phyloP scores from a whole-genome alignment of 805 yeast species.

The Metschnikowia drakensbergensis region DNA sequence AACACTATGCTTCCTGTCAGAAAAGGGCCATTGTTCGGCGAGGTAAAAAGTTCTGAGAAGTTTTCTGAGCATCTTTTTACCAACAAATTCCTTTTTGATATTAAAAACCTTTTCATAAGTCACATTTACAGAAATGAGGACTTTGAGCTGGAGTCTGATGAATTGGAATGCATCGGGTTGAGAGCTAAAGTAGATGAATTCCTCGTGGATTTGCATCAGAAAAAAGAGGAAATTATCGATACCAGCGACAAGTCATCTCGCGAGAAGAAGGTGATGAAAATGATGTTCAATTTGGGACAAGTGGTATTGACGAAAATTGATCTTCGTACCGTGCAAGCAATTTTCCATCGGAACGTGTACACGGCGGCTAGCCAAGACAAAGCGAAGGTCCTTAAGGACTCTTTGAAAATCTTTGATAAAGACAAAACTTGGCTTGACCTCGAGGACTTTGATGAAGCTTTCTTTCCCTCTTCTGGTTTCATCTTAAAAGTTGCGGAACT shows the following conservation, averaged over 20 bases:
- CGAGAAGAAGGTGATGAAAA: conserved; percentile 47
- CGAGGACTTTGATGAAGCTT: conserved; percentile 59
- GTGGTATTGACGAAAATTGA: conserved; percentile 54
- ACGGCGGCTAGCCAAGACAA: conserved; percentile 4
- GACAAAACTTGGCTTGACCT: conserved; percentile 61
- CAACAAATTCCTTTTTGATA: conserved; percentile 70
- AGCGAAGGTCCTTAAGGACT: conserved; percentile 6
- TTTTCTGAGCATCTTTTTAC: conserved; percentile 73
- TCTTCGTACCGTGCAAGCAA: conserved; percentile 51
- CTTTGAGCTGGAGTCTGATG: conserved; percentile 31
- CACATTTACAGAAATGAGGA: conserved; percentile 62
- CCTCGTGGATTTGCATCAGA: conserved; percentile 39
- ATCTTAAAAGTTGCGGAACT: conserved; percentile 44
- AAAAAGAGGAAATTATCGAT: conserved; percentile 34
- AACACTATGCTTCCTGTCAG: conserved; percentile 76
- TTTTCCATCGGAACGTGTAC: conserved; percentile 36
- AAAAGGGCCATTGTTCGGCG: conserved; percentile 67
- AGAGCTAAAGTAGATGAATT: conserved; percentile 42
- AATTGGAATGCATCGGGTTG: conserved; percentile 63
- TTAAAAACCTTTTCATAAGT: conserved; percentile 69
- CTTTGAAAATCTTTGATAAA: conserved; percentile 45
- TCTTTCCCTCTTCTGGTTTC: conserved; percentile 34
- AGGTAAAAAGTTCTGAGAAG: conserved; percentile 52
- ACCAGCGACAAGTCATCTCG: conserved; percentile 44
- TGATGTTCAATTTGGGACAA: conserved; percentile 67